Conservation (phyloP, 345 rosid genomes). For the Adansonia digitata region DNA sequence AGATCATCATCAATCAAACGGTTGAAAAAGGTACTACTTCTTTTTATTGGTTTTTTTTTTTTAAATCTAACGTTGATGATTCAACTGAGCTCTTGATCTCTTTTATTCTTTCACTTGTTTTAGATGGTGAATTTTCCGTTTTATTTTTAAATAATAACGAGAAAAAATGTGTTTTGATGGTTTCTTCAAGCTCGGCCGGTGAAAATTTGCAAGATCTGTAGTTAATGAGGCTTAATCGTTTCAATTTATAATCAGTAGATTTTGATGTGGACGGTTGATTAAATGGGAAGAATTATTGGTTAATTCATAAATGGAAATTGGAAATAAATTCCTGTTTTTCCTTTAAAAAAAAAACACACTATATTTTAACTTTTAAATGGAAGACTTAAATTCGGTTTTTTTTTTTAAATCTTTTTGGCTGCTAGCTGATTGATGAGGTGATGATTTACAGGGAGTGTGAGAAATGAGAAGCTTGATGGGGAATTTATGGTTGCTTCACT, state of each 20-base stretch:
- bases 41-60: not conserved
- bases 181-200: not conserved
- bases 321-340: not conserved
- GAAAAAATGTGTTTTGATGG: not conserved
- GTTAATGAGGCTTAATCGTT: not conserved
- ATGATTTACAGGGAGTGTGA: conserved; percentile 9
- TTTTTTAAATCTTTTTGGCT: not conserved
- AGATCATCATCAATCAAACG: not conserved
- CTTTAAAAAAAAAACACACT: no score
- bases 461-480: conserved; percentile 10
- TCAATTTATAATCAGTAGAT: not conserved
- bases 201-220: conserved; percentile 1
- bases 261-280: not conserved
- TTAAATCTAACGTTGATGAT: not conserved
- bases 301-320: not conserved
- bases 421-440: not conserved
- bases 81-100: not conserved
- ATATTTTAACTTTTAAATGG: not conserved
- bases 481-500: conserved; percentile 4
- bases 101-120: not conserved
- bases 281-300: not conserved
- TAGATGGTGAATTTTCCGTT: conserved; percentile 1
- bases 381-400: not conserved
- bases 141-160: not conserved
- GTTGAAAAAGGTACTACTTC: not conserved